Base-by-base conservation (phyloP, 345 rosid species). In the Sonneratia caseolaris region DNA sequence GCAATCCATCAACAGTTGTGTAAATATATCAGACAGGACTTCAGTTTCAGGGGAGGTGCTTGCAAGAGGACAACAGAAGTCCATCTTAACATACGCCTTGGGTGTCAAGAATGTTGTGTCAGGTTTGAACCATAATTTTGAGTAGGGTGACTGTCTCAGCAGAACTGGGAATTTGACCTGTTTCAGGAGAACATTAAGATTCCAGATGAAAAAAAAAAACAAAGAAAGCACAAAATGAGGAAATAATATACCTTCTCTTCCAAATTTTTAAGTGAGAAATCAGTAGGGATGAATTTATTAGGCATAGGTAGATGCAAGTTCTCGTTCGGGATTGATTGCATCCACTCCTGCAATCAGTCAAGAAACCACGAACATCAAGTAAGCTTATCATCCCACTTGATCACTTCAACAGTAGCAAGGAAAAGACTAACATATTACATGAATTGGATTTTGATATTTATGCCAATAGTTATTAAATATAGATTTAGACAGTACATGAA, bases 41-140 rank as follows among this genome's bases (percentile, higher is more conserved):
- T 82, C 87, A 51, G 97, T 84, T 73, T 89, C 96, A 65, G 97
- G 92, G 76, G 97, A 90, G 84, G 59, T 81, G 71, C 82, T 79
- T 71, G 93, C 88, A 43, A 78, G 75, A 72, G 98, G 96, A 74
- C 97, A 94, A 79, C 79, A 85, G 81, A 94, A 91, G 77, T 87
- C 85, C 80, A 94, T 85, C 81, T 79, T 87, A 42, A 94, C 86
- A 79, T 74, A 87, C 56, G 96, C 97, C 83, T 91, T 93, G 22
- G 98, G 98, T 12, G 84, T 79, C 42, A 78, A 86, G 84, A 93
- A 91, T 77, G 79, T 79, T 62, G 90, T 87, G 75, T 93, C 97
- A 74, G 97, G 96, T 86, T 88, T 91, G 87, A 82, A 87, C 97
- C 97, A 91, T 70, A 89, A 71, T 43, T 81, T 87, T 38, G 96